Evolutionary conservation across 306 rosid species (phyloP).

Genomic region (Cucurbita ficifolia): DNA sequence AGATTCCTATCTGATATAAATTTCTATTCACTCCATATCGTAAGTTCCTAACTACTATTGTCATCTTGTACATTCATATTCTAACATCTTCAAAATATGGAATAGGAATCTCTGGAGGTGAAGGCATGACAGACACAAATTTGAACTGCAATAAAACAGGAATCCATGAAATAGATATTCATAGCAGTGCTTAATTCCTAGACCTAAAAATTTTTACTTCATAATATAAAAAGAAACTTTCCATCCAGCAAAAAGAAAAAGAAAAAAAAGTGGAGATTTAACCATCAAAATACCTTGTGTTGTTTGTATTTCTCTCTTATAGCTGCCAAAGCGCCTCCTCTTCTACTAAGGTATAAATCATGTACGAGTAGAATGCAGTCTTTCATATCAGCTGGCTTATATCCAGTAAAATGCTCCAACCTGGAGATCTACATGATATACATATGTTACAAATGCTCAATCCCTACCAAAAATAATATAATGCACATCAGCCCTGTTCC

Average conservation of each 20-base stretch:
- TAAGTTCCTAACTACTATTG: slow-evolving; percentile 1
- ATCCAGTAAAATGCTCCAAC: slow-evolving; percentile 35
- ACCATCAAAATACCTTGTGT: slow-evolving; percentile 40
- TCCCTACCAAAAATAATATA: neutral
- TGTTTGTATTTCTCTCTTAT: slow-evolving; percentile 75
- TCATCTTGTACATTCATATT: neutral
- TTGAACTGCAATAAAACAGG: slow-evolving; percentile 40
- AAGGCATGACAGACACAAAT: slow-evolving; percentile 45
- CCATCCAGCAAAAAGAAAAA: neutral
- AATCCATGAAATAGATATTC: neutral
- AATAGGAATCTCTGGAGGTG: slow-evolving; percentile 60
- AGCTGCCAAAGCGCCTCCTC: slow-evolving; percentile 48
- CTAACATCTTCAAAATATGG: slow-evolving; percentile 33
- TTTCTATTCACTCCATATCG: neutral
- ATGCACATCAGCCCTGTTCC: neutral
- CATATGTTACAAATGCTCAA: slow-evolving; percentile 8
- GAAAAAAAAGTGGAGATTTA: neutral
- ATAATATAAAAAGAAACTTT: neutral
- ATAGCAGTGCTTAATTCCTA: neutral
- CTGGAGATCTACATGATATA: slow-evolving; percentile 28
- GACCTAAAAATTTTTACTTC: neutral
- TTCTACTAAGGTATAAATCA: slow-evolving; percentile 63
- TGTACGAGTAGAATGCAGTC: slow-evolving; percentile 50
- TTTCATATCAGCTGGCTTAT: slow-evolving; percentile 45
- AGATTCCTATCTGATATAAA: slow-evolving; percentile 2